Conservation (phyloP, 768 basidiomycete genomes). For the Russula brevipes region DNA sequence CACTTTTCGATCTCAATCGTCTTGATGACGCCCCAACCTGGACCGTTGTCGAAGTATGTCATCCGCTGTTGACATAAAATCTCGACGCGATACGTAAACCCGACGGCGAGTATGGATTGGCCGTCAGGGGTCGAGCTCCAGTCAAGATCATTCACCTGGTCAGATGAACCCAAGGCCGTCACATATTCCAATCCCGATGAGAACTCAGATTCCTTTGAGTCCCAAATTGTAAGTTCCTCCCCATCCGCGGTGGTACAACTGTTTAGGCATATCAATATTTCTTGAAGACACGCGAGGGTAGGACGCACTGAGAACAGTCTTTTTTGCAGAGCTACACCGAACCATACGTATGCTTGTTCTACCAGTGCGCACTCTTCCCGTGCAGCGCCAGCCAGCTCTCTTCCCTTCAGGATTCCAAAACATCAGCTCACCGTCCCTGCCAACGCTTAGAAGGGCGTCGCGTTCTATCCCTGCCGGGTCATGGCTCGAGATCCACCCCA, state of each 20-base stretch:
- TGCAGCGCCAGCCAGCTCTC: constrained; percentile 50
- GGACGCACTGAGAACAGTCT: constrained; percentile 75
- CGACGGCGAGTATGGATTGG: constrained; percentile 88
- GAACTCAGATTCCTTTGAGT: constrained; percentile 91
- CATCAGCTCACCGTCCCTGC: constrained; percentile 68
- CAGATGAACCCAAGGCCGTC: constrained; percentile 44
- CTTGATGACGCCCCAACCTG: constrained; percentile 72
- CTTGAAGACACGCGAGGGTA: neutral
- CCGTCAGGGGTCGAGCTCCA: constrained; percentile 90
- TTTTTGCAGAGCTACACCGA: constrained; percentile 86
- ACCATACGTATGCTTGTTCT: constrained; percentile 61
- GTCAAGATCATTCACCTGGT: constrained; percentile 76
- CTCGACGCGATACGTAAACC: constrained; percentile 72
- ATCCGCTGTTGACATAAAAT: constrained; percentile 91
- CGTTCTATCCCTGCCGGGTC: constrained; percentile 36
- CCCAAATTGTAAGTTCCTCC: constrained; percentile 91
- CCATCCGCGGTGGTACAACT: constrained; percentile 63
- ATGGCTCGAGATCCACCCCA: constrained; percentile 60
- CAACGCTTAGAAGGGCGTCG: constrained; percentile 77
- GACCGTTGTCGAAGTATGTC: constrained; percentile 81
- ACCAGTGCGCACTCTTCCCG: constrained; percentile 70
- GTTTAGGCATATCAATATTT: neutral
- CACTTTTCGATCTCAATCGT: constrained; percentile 67
- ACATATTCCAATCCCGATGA: constrained; percentile 82
- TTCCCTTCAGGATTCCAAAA: constrained; percentile 65